phyloP scores from a whole-genome alignment of 2,329 filamentous ascomycete species.

The Setomelanomma holmii region DNA sequence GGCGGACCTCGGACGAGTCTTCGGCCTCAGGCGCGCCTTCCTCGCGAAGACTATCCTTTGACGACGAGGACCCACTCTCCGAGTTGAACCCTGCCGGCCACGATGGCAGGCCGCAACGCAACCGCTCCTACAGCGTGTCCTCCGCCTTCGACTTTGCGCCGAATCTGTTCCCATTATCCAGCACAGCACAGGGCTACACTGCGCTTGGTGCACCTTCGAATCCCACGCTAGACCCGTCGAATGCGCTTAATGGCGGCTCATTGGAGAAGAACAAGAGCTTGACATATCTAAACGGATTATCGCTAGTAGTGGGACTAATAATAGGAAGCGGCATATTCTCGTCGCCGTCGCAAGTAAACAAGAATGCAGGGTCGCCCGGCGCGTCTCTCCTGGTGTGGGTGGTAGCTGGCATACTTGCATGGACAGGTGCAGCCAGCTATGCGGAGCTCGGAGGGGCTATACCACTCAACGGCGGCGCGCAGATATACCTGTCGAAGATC shows the following conservation, averaged over 20 bases:
- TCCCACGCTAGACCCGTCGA: slow-evolving; percentile 58
- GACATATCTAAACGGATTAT: slow-evolving; percentile 92
- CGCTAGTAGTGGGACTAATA: slow-evolving; percentile 88
- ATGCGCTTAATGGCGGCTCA: slow-evolving; percentile 73
- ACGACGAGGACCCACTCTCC: slow-evolving; percentile 80
- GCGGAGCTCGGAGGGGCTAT: slow-evolving; percentile 96
- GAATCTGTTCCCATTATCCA: slow-evolving; percentile 89
- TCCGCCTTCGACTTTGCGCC: slow-evolving; percentile 96
- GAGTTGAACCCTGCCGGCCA: slow-evolving; percentile 62
- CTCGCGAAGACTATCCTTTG: slow-evolving; percentile 88
- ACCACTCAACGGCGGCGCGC: slow-evolving; percentile 90
- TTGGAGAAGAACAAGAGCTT: slow-evolving; percentile 95
- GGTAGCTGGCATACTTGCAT: slow-evolving; percentile 88
- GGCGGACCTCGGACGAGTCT: slow-evolving; percentile 73
- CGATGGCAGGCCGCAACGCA: slow-evolving; percentile 52
- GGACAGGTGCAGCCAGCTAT: slow-evolving; percentile 95
- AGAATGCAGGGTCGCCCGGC: slow-evolving; percentile 88
- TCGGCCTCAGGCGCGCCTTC: slow-evolving; percentile 86
- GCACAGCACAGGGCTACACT: slow-evolving; percentile 79
- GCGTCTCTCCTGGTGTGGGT: slow-evolving; percentile 91
- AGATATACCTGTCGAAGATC: slow-evolving; percentile 94
- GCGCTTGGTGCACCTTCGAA: slow-evolving; percentile 80
- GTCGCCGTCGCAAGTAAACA: slow-evolving; percentile 89
- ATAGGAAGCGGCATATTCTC: slow-evolving; percentile 98
- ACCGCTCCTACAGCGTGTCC: slow-evolving; percentile 84